phyloP scores from a whole-genome alignment of 2,329 filamentous ascomycete species.

The Keithomyces neogunnii region DNA sequence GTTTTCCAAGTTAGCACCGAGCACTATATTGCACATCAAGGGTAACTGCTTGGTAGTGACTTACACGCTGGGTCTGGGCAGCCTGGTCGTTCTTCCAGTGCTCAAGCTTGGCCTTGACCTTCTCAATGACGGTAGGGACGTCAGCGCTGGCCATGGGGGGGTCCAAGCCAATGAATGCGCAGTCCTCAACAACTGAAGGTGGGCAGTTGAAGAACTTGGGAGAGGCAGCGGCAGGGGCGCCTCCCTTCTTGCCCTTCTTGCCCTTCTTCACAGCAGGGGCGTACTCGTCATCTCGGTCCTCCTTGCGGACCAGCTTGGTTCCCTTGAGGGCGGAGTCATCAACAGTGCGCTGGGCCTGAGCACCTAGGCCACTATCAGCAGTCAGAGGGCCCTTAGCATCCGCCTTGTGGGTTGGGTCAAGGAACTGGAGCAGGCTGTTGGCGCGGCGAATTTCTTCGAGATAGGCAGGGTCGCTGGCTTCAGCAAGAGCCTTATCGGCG shows the following conservation, averaged over 20 bases:
- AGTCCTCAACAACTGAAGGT: constrained; percentile 85
- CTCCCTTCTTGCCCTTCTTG: constrained; percentile 69
- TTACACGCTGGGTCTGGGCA: constrained; percentile 81
- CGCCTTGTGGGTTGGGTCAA: constrained; percentile 64
- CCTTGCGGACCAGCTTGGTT: constrained; percentile 73
- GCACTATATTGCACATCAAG: not conserved
- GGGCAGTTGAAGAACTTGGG: constrained; percentile 69
- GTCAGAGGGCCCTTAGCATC: constrained; percentile 57
- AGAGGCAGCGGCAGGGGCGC: constrained; percentile 37
- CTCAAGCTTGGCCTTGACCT: constrained; percentile 84
- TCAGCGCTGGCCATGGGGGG: constrained; percentile 81
- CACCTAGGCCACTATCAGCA: constrained; percentile 65
- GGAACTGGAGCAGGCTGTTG: constrained; percentile 81
- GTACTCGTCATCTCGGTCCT: constrained; percentile 81
- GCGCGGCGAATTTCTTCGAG: constrained; percentile 86
- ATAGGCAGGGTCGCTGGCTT: constrained; percentile 81
- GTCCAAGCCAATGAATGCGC: constrained; percentile 74
- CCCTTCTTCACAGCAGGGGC: constrained; percentile 75
- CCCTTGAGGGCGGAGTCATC: constrained; percentile 82
- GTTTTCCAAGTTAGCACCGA: not conserved
- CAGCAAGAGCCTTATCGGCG: constrained; percentile 67
- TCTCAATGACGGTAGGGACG: constrained; percentile 71
- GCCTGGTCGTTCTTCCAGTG: constrained; percentile 90
- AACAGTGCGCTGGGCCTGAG: constrained; percentile 73
- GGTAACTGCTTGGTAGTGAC: constrained; percentile 19